Evolutionary conservation across 2,329 filamentous ascomycete species (phyloP), one percentile per base, ranked within the genome.

Genomic region (Xylaria sp.): DNA sequence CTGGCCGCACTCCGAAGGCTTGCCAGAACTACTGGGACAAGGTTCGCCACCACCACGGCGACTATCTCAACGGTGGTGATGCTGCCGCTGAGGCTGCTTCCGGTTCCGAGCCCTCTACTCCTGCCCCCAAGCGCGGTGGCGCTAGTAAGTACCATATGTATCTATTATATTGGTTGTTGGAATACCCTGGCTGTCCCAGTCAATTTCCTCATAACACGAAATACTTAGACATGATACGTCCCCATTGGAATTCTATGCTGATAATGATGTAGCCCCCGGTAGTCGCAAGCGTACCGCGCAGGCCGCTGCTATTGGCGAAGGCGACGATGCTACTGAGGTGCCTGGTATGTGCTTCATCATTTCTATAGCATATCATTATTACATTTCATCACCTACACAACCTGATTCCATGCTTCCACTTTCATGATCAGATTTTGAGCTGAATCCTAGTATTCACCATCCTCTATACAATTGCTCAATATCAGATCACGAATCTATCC

Each of bases 1-100:
- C n/a, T n/a, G n/a, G n/a, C n/a, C 66, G 68, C 25, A 70, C 68
- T 5, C n/a, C 34, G 1, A 68, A 66, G 50, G 43, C 63, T 5
- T 34, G 63, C 6, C 6, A 0, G 0, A 20, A 64, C 18, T 18
- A 45, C 9, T 69, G 66, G 68, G 36, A 41, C 18, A 70, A 68
- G 9, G 1, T 68, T 1, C 3, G 25, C 10, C 53, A 63, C 25
- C 53, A 23, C 12, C 32, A n/a, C 30, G 20, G 52, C 45, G n/a
- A 53, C 15, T 23, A n/a, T n/a, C n/a, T n/a, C n/a, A n/a, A n/a
- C n/a, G n/a, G 20, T 7, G 30, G 12, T n/a, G 43, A 20, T n/a
- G 18, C 8, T 10, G 39, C 4, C 39, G 50, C 2, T 6, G 13
- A 25, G 7, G 28, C 32, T 6, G 18, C 15, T n/a, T 13, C 28